Base-by-base conservation (phyloP, 164 flowering plant genomes). In the Brasenia schreberi region DNA sequence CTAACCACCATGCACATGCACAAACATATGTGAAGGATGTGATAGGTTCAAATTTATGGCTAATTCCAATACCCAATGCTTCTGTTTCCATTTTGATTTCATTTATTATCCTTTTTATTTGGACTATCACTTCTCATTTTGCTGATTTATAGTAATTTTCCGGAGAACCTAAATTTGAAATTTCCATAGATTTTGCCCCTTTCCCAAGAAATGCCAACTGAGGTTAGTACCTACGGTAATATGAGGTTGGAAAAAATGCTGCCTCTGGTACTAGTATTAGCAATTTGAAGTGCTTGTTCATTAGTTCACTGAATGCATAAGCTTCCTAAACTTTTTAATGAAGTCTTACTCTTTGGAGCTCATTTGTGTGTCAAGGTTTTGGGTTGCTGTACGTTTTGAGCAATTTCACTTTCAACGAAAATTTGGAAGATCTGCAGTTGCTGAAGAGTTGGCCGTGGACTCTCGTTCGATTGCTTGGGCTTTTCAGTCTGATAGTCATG, bases 401-500 rank as follows among this genome's bases (percentile, higher is more conserved):
- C 89, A 82, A 65, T 73, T 84, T 59, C 77, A 71, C 77, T 83
- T 80, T 75, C 70, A 52, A 33, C 78, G 78, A 75, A 86, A 78
- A 70, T 80, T 69, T 83, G 85, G 85, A 66, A 78, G 78, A 76
- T 9, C 67, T 65, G 78, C 87, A 62, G 64, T 78, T 52, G 59
- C 62, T 9, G 82, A 79, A 45, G 94, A 92, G 75, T 73, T 86
- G 80, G 78, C 69, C 67, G 76, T 84, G 77, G 83, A 83, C 72
- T 84, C 97, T 42, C 69, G 71, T 53, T 66, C 78, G 69, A 83
- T 90, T 74, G 88, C 73, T 27, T 95, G 97, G 97, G 99, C 97
- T 62, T 87, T 84, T 71, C 97, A 92, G 70, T 95, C 99, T 70
- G 99, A 92, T 69, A 88, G 94, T 73, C 97, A 88, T 70, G 94